Evolutionary conservation across 257 asterid species (phyloP).

Genomic region (Solanum bulbocastanum): DNA sequence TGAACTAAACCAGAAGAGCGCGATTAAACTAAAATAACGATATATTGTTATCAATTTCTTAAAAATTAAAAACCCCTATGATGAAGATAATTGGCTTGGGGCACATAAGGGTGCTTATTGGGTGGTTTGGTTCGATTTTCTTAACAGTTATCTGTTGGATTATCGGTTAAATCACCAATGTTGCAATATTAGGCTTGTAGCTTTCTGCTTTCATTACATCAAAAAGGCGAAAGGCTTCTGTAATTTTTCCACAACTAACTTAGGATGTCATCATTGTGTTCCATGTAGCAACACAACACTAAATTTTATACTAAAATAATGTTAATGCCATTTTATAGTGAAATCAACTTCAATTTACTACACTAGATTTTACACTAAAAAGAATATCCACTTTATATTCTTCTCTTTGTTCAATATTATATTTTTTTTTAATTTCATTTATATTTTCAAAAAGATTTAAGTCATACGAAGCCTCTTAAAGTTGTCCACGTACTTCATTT

Average conservation of each 20-base stretch:
- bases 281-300: slow-evolving; percentile 35
- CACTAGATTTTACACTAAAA: not conserved
- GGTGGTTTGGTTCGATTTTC: not conserved
- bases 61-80: not conserved
- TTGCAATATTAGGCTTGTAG: slow-evolving; percentile 38
- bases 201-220: slow-evolving; percentile 39
- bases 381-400: too few species aligned
- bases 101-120: not conserved
- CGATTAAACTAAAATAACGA: not conserved
- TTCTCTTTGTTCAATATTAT: too few species aligned
- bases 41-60: not conserved
- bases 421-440: too few species aligned
- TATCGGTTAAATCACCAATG: slow-evolving; percentile 16
- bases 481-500: too few species aligned
- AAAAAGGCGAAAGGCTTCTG: slow-evolving; percentile 36
- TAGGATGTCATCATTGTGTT: slow-evolving; percentile 52
- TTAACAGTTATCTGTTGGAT: not conserved
- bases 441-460: too few species aligned
- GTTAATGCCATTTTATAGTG: not conserved
- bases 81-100: not conserved
- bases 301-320: too few species aligned
- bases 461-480: too few species aligned
- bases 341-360: not conserved
- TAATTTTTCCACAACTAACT: slow-evolving; percentile 26
- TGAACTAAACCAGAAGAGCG: not conserved